Conservation (phyloP, 208 protist species). For the Leishmania martiniquensis region DNA sequence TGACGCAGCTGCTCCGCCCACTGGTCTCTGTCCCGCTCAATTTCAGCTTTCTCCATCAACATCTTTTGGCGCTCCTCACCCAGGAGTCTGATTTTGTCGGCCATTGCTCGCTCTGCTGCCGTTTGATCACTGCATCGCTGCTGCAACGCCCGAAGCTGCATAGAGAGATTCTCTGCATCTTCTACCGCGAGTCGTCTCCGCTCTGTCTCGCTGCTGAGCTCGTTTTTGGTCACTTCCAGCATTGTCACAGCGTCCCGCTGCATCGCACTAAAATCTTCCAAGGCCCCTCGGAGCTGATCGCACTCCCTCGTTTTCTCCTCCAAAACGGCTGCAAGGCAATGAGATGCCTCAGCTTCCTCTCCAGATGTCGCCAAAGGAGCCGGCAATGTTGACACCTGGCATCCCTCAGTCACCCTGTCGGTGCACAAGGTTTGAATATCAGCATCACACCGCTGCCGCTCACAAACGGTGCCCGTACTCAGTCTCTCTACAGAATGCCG, state of each 20-base stretch:
- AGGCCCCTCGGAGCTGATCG: slow-evolving; percentile 55
- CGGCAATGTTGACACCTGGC: slow-evolving; percentile 20
- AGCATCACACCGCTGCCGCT: neutral
- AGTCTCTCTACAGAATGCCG: neutral
- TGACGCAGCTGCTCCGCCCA: slow-evolving; percentile 66
- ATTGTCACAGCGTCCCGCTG: slow-evolving; percentile 50
- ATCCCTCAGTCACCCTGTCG: slow-evolving; percentile 10
- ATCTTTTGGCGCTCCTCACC: slow-evolving; percentile 59
- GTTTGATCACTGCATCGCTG: slow-evolving; percentile 67
- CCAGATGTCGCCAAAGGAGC: neutral
- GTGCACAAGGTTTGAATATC: slow-evolving; percentile 25
- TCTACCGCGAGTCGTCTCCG: slow-evolving; percentile 36
- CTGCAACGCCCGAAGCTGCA: slow-evolving; percentile 75
- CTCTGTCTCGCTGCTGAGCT: slow-evolving; percentile 51
- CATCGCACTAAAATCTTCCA: slow-evolving; percentile 57
- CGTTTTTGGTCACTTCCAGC: slow-evolving; percentile 47
- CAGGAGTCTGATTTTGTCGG: slow-evolving; percentile 35
- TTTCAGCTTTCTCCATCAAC: slow-evolving; percentile 27
- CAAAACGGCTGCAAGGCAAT: slow-evolving; percentile 26
- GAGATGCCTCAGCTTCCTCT: neutral
- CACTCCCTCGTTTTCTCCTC: slow-evolving; percentile 72
- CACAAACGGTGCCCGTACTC: slow-evolving; percentile 1
- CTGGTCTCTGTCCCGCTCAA: slow-evolving; percentile 53
- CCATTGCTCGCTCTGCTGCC: slow-evolving; percentile 52
- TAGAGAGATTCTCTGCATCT: slow-evolving; percentile 62